Base-by-base conservation (phyloP, 73 alveolate species). In the Stentor coeruleus region DNA sequence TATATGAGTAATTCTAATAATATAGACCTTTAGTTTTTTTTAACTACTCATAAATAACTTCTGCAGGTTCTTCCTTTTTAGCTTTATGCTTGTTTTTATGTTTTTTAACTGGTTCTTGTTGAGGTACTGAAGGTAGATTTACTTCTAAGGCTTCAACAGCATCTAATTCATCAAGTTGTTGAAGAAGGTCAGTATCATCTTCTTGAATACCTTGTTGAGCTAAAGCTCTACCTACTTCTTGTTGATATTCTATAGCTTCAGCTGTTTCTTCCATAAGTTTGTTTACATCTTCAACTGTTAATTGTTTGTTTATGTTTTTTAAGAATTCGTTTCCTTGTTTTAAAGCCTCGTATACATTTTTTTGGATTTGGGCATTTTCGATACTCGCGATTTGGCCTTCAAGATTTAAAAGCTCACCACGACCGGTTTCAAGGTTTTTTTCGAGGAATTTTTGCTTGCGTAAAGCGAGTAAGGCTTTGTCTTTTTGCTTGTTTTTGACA, bases 201-300 rank as follows among this genome's bases (percentile, higher is more conserved):
- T n/a, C n/a, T 55, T 15, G 15, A 15, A 55, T n/a, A 15, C 72
- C 72, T 55, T 55, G 20, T 55, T 55, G 20, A 55, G 26, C n/a
- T 55, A 55, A 55, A 15, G 20, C n/a, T 15, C 72, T 55, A 55
- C 72, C n/a, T 55, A 55, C n/a, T 55, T 55, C 72, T 15, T 55
- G 15, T n/a, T 55, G 72, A 55, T 55, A 55, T 55, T 55, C 72
- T 55, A 55, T 55, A 15, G 72, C 72, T n/a, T 55, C 72, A 55
- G 15, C n/a, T n/a, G 72, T 55, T 55, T 55, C 72, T 15, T n/a
- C n/a, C 72, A 55, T 55, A 15, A 55, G 26, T 55, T 55, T 55
- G 15, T 55, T n/a, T 55, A 55, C n/a, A 15, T 55, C 72, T 55
- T 15, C 15, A 15, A 55, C 15, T 15, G 72, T 15, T 15, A n/a